Evolutionary conservation across 768 basidiomycete genomes (phyloP), one percentile per base, ranked within the genome.

Genomic region (Lactarius quietus): DNA sequence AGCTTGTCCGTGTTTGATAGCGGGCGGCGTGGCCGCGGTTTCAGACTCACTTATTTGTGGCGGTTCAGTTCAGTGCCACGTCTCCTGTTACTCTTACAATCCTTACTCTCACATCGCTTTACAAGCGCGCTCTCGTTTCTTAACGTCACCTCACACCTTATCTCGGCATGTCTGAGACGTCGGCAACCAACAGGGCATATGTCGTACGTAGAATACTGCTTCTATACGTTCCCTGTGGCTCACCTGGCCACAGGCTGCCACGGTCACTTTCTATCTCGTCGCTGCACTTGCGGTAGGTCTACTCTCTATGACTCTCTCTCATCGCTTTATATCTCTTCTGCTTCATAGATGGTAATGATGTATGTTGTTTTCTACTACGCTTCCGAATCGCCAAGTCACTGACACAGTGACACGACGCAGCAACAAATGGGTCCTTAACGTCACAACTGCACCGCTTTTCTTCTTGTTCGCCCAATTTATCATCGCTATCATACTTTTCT

Each of bases 381-480:
- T 12, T 57, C 33, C n/a, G n/a, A 35, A 41, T 51, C 43, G 6
- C 38, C 39, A 55, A 45, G 68, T 43, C 66, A 58, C 61, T 67
- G 63, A 71, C 52, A 66, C 17, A 51, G 48, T 63, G 2, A n/a
- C n/a, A n/a, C n/a, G n/a, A n/a, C n/a, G n/a, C 75, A 93, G 91
- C 43, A 93, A 93, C 71, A 93, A 95, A 89, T 93, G 91, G 92
- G 94, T 95, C 15, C 80, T 96, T 33, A 87, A 89, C 73, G 76
- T 77, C 26, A 91, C 92, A 20, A 74, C 80, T 17, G 84, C 84
- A 3, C 94, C 94, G 0, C 81, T 95, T 2, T 95, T 95, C 79
- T 95, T 96, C 82, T 82, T 95, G 18, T 86, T 89, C 77, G 78
- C 82, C 2, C 93, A 96, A 72, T 82, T 95, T 14, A 68, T 84